phyloP scores from a whole-genome alignment of 345 rosid genomes.

The Geranium brycei region DNA sequence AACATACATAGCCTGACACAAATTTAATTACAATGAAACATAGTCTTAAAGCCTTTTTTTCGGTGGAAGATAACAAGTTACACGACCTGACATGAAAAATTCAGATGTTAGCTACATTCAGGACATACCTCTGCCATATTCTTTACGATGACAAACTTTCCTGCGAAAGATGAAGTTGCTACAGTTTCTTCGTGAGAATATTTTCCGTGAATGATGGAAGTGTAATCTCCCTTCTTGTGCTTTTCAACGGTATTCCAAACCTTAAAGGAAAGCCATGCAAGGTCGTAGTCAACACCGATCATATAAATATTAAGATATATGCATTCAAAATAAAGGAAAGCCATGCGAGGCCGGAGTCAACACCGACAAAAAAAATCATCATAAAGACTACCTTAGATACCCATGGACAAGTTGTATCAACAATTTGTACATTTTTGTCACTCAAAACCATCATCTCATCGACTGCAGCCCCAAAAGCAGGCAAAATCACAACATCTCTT shows the following conservation, averaged over 20 bases:
- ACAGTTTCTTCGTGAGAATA: conserved; percentile 81
- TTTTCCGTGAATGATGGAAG: conserved; percentile 89
- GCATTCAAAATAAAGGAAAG: not conserved
- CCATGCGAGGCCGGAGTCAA: not conserved
- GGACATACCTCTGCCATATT: conserved; percentile 60
- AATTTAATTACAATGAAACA: not conserved
- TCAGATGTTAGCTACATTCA: not conserved
- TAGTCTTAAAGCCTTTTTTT: not conserved
- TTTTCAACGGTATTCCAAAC: conserved; percentile 93
- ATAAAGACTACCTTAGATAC: conserved; percentile 16
- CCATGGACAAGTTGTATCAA: conserved; percentile 53
- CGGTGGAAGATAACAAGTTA: too few relatives aligned
- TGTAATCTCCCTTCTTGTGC: conserved; percentile 85
- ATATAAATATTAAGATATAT: too few relatives aligned
- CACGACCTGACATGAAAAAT: too few relatives aligned
- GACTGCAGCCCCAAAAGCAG: conserved; percentile 94
- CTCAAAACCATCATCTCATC: conserved; percentile 27
- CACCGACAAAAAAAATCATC: not conserved
- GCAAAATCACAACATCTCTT: conserved; percentile 83
- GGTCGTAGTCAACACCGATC: too few relatives aligned
- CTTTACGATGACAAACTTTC: conserved; percentile 65
- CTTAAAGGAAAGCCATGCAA: conserved; percentile 13
- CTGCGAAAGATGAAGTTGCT: conserved; percentile 90
- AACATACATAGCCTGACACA: conserved; percentile 63
- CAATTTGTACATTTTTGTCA: conserved; percentile 16